phyloP scores from a whole-genome alignment of 306 rosid species.

The Acacia confusa region DNA sequence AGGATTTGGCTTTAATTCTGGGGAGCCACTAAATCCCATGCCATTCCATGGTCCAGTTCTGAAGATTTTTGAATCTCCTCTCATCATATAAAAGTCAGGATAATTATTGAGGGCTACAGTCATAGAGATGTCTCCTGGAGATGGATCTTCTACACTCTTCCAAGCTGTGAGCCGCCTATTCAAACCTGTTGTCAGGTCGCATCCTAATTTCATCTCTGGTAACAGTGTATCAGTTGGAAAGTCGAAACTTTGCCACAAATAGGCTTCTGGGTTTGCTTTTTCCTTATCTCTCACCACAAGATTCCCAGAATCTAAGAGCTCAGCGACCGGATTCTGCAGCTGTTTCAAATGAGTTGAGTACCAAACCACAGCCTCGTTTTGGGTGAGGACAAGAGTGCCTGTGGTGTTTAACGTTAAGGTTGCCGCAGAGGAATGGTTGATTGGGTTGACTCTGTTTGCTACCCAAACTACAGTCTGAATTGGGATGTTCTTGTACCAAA shows the following conservation, averaged over 20 bases:
- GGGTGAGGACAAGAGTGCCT: slow-evolving; percentile 35
- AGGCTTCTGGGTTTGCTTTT: slow-evolving; percentile 19
- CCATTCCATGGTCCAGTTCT: slow-evolving; percentile 44
- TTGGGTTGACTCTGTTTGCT: slow-evolving; percentile 38
- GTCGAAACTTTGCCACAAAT: slow-evolving; percentile 42
- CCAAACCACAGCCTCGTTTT: slow-evolving; percentile 39
- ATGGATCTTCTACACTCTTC: slow-evolving; percentile 36
- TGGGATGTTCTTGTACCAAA: slow-evolving; percentile 42
- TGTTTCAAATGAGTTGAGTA: slow-evolving; percentile 9
- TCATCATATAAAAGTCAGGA: slow-evolving; percentile 31
- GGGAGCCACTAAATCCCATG: slow-evolving; percentile 14
- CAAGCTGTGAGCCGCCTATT: slow-evolving; percentile 25
- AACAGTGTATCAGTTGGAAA: slow-evolving; percentile 5
- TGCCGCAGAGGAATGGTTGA: slow-evolving; percentile 38
- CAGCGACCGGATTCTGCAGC: slow-evolving; percentile 26
- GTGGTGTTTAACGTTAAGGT: slow-evolving; percentile 23
- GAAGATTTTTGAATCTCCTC: neutral
- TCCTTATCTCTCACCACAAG: slow-evolving; percentile 40
- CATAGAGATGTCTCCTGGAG: slow-evolving; percentile 14
- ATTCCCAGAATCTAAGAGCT: slow-evolving; percentile 49
- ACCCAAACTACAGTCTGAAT: slow-evolving; percentile 44
- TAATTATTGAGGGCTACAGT: neutral
- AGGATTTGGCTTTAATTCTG: neutral
- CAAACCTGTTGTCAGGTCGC: slow-evolving; percentile 14
- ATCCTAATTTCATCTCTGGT: slow-evolving; percentile 38